Base-by-base conservation (phyloP, 192 early-diverging fungal genomes). In the Coemansia sp. region DNA sequence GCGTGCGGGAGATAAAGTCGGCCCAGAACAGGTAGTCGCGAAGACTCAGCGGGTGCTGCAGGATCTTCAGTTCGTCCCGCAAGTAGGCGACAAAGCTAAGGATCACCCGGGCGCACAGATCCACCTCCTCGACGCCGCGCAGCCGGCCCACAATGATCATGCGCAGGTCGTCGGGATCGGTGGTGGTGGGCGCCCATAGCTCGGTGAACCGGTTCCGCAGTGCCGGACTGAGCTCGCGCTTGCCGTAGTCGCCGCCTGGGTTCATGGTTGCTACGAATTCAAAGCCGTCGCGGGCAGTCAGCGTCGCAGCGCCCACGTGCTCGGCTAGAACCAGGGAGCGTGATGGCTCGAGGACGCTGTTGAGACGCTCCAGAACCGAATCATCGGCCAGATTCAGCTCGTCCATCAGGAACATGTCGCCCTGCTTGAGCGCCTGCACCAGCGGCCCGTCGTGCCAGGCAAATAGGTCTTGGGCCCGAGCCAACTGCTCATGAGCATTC, bases 361-460 rank as follows among this genome's bases (percentile, higher is more conserved):
- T 99, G 25, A 99, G 77, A 31, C 96, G 80, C 75, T 99, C 96
- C 16, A 99, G 73, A 0, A 99, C 96, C 17, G 94, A 95, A 69
- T 99, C 96, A 55, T 99, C 96, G 4, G 96, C 96, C 29, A 99
- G 77, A 8, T 92, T 94, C 35, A 99, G 95, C 82, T 99, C 96
- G 73, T 99, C 96, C 43, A 99, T 76, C 47, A 99, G 78, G 67
- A 99, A 96, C 50, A 87, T 64, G 19, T 90, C 77, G 21, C 94
- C 94, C 23, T 81, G 50, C 41, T 85, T 82, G 84, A 99, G 82
- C 8, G 96, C 85, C 58, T 89, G 79, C 14, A 96, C 84, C 18
- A 99, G 78, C 9, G 96, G 91, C 14, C 96, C 96, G 58, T 99
- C 96, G 51, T 87, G 84, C 96, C 96, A 99, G 37, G 89, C 90